Conservation (phyloP, 2,329 filamentous ascomycete species). For the Arthrobotrys conoides region DNA sequence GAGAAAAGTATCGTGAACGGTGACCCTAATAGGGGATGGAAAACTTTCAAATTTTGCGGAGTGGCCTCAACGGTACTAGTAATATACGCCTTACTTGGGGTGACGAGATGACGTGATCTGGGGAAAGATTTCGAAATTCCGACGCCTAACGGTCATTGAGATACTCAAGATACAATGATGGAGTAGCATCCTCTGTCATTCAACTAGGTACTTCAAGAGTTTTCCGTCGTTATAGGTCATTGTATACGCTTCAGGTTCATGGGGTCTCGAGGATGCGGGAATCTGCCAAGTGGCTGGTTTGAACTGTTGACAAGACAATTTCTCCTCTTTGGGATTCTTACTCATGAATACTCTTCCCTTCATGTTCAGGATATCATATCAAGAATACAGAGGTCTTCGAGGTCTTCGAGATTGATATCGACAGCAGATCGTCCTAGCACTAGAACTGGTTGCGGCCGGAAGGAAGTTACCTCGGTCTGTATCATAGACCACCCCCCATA, state of each 20-base stretch:
- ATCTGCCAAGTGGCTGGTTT: conserved; percentile 8
- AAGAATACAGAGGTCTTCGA: neutral
- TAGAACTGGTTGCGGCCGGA: neutral
- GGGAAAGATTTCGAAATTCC: conserved; percentile 27
- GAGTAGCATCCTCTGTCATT: neutral
- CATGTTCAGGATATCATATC: neutral
- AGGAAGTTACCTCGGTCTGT: neutral
- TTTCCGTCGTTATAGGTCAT: neutral
- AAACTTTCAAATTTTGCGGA: conserved; percentile 19
- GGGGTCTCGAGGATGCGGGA: neutral
- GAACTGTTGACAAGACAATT: conserved; percentile 14
- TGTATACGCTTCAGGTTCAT: neutral
- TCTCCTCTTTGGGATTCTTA: conserved; percentile 26
- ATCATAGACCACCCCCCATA: conserved; percentile 6
- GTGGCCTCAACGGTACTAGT: conserved; percentile 11
- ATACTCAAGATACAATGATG: neutral
- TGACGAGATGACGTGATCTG: conserved; percentile 23
- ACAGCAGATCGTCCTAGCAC: neutral
- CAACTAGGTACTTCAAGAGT: neutral
- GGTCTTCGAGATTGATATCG: neutral
- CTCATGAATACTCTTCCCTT: neutral
- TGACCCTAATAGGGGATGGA: conserved; percentile 11
- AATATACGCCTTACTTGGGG: conserved; percentile 24
- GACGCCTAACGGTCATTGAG: neutral
- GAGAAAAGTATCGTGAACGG: neutral